Percentiles rank a stretch among this genome's conserved stretches.
These are phyloP conservation scores for Colletotrichum simmondsii DNA, from an alignment of 2,329 filamentous ascomycete genomes.

Conservation along the genomic window DNA sequence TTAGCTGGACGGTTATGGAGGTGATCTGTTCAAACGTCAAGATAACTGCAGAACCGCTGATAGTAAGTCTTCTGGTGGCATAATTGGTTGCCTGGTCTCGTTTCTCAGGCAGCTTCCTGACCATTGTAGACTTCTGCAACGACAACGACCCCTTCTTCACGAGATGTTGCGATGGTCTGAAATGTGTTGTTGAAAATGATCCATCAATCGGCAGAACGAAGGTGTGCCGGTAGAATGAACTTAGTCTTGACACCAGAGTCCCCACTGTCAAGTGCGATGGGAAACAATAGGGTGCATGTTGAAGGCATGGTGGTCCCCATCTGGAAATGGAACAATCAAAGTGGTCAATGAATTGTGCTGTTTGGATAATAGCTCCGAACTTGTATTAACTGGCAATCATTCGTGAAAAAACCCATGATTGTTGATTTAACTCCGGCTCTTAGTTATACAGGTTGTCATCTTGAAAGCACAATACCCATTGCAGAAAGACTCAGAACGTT, in stretches of 20 bases:
- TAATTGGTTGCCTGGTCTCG: accelerated
- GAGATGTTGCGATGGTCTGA: constrained; percentile 5
- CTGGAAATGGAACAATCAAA: too few relatives aligned
- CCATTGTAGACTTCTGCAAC: neutral
- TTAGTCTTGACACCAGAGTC: too few relatives aligned
- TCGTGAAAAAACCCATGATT: neutral
- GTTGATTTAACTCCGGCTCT: neutral
- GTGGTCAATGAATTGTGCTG: too few relatives aligned
- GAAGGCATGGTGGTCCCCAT: too few relatives aligned
- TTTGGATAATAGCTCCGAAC: too few relatives aligned
- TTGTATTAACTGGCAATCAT: neutral
- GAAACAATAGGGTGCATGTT: too few relatives aligned
- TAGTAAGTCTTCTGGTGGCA: neutral
- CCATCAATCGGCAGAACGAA: neutral
- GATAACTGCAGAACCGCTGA: neutral
- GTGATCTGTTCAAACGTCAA: neutral
- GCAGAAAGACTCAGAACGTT: constrained; percentile 8
- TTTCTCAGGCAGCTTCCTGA: neutral
- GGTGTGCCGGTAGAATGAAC: neutral
- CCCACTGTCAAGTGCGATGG: too few relatives aligned
- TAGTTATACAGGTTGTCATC: neutral
- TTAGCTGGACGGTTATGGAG: neutral
- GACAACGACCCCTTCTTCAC: neutral
- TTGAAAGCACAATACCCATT: neutral
- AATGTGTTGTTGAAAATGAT: neutral